Percentiles rank a stretch among this genome's conserved stretches.
Evolutionary conservation across 2,329 filamentous ascomycete species (phyloP).

Genomic region (Phyllosticta paracitricarpa): DNA sequence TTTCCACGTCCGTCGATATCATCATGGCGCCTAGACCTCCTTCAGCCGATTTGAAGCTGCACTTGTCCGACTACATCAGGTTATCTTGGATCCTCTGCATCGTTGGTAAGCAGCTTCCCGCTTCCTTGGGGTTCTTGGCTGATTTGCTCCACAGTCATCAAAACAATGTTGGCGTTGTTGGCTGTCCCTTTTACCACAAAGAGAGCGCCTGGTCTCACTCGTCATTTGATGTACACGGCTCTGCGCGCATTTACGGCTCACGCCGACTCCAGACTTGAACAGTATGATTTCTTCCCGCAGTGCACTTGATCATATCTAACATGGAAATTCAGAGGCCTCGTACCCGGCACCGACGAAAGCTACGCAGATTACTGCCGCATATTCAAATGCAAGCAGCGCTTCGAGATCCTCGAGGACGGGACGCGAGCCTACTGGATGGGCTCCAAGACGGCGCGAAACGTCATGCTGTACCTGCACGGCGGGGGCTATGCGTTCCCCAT

Average conservation of each 20-base stretch:
- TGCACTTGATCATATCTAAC: not conserved
- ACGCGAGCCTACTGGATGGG: slow-evolving; percentile 7
- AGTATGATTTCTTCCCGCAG: not conserved
- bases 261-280: not conserved
- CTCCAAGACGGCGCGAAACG: not conserved
- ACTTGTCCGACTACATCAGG: not conserved
- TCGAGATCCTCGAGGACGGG: slow-evolving; percentile 6
- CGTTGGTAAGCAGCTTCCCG: not conserved
- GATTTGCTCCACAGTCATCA: not conserved
- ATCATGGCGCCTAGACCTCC: slow-evolving; percentile 1
- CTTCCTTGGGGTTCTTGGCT: not conserved
- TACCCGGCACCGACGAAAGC: not conserved
- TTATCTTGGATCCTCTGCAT: not conserved
- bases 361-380: slow-evolving; percentile 3
- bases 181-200: not conserved
- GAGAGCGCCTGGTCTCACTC: not conserved
- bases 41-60: slow-evolving; percentile 1
- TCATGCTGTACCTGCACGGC: slow-evolving; percentile 6
- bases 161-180: not conserved
- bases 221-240: not conserved
- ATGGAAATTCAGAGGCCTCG: not conserved
- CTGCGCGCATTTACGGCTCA: not conserved
- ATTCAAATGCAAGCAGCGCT: not conserved
- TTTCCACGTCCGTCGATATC: not conserved
- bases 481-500: slow-evolving; percentile 7